phyloP scores from a whole-genome alignment of 2,329 filamentous ascomycete genomes.

The Pseudogymnoascus sp. region DNA sequence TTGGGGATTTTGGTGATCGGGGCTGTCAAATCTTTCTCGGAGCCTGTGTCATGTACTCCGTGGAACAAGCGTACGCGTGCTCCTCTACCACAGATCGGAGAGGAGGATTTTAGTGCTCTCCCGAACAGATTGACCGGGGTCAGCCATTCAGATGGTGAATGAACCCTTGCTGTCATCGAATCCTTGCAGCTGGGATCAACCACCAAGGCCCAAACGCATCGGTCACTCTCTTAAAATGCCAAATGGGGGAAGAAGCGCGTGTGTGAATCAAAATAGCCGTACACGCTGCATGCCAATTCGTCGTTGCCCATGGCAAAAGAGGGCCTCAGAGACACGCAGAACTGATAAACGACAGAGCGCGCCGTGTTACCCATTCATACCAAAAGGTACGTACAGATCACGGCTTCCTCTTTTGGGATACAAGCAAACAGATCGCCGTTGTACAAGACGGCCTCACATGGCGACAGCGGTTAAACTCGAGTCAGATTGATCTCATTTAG shows the following conservation, averaged over 20 bases:
- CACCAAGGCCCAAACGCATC: neutral
- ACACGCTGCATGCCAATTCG: neutral
- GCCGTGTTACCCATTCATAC: neutral
- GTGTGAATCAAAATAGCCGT: neutral
- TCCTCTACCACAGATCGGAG: neutral
- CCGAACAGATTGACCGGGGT: neutral
- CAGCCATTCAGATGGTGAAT: neutral
- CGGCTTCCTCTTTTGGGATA: neutral
- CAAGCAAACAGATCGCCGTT: neutral
- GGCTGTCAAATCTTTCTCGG: neutral
- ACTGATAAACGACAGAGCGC: neutral
- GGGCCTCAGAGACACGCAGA: neutral
- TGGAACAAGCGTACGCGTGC: neutral
- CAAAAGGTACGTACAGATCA: neutral
- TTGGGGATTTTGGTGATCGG: neutral
- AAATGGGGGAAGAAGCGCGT: neutral
- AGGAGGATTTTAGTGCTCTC: neutral
- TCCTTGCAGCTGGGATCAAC: neutral
- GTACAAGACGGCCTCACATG: neutral
- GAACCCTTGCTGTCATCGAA: neutral
- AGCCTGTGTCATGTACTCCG: neutral
- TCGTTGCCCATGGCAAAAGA: neutral
- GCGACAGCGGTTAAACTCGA: neutral
- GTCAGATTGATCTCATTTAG: neutral
- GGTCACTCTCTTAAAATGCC: neutral